Base-by-base conservation (phyloP, 2,329 filamentous ascomycete species). In the Xylogone sp. region DNA sequence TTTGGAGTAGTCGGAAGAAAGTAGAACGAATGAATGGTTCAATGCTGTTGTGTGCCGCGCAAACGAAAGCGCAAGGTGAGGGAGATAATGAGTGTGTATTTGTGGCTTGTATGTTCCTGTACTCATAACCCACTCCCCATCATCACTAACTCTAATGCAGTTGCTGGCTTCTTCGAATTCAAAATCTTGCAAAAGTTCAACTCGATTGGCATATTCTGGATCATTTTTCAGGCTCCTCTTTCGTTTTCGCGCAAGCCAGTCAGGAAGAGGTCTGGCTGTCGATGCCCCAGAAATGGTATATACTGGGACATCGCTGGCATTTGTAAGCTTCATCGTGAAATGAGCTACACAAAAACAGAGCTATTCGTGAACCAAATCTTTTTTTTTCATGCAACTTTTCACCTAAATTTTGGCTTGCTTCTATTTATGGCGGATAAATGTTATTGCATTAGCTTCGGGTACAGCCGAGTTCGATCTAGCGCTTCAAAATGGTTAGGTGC, bases 121-220 rank as follows among this genome's bases (percentile, higher is more conserved):
- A 64, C 89, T 95, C 89, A 97, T 94, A 42, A 94, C 84, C 92
- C 94, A 99, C 67, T 97, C 87, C 46, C 93, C 93, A 81, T 99
- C 94, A 53, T 96, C 92, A 62, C 90, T 96, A 56, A 94, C 83
- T 46, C 90, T 83, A 56, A 99, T 83, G 67, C 93, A 97, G 60
- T 86, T 83, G 66, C 91, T 96, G 42, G 95, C 93, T 71, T 96
- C 92, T 64, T 97, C 92, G 64, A 99, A 97, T 66, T 95, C 92
- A 69, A 99, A 99, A 67, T 99, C 94, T 65, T 99, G 94, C 34
- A 99, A 80, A 52, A 99, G 78, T 70, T 99, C 94, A 61, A 99
- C 86, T 59, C 94, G 87, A 69, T 91, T 96, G 57, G 92, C 87
- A 71, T 93, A 97, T 67, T 97, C 93, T 54, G 88, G 79, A 66